phyloP scores from a whole-genome alignment of 169 alveolate genomes.

The Cardiosporidium cionae region DNA sequence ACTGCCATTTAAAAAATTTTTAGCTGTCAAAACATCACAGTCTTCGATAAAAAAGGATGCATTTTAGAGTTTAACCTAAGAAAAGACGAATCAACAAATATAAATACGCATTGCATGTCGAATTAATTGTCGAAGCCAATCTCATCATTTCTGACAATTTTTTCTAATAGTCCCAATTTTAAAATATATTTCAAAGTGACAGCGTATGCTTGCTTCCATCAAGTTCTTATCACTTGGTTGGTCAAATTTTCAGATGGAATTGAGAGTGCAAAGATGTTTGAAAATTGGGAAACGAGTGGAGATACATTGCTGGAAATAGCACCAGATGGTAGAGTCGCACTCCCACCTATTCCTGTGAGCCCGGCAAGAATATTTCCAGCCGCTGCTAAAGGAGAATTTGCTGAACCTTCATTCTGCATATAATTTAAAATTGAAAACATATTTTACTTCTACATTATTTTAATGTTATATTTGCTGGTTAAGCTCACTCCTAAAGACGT shows the following conservation, averaged over 20 bases:
- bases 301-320: background rate
- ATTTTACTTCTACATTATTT: background rate
- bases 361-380: background rate
- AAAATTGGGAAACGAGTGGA: background rate
- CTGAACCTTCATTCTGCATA: background rate
- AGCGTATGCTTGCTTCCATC: background rate
- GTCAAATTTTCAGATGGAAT: background rate
- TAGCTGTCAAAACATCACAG: too few species aligned
- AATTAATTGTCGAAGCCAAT: too few species aligned
- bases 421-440: background rate
- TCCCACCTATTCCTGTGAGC: background rate
- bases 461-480: too few species aligned
- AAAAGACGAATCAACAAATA: too few species aligned
- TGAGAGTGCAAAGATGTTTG: background rate
- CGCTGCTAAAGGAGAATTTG: background rate
- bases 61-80: too few species aligned
- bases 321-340: background rate
- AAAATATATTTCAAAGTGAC: background rate
- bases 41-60: too few species aligned
- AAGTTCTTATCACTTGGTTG: background rate
- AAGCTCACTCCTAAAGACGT: too few species aligned
- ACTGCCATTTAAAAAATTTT: too few species aligned
- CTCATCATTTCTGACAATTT: too few species aligned
- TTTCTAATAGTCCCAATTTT: too few species aligned
- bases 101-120: too few species aligned